These are phyloP conservation scores for Proliferodiscus dingleyae DNA, from an alignment of 2,329 filamentous ascomycete species.

Conservation along the genomic window DNA sequence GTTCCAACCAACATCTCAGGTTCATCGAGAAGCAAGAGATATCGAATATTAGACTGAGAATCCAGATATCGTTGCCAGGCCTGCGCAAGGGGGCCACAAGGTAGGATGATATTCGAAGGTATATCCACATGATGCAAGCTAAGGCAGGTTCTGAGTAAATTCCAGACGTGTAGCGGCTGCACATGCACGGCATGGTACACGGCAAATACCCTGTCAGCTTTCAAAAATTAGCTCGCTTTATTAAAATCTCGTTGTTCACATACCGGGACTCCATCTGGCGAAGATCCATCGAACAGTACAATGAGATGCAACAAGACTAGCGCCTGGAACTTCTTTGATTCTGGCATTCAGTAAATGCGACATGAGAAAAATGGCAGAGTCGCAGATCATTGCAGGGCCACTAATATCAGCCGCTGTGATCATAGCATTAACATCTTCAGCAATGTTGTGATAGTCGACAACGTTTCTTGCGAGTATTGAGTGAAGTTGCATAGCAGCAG, in stretches of 20 bases:
- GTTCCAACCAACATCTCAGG: neutral
- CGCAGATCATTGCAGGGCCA: constrained; percentile 73
- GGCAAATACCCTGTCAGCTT: constrained; percentile 65
- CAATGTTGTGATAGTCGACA: constrained; percentile 62
- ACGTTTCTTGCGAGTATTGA: constrained; percentile 61
- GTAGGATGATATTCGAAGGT: constrained; percentile 5
- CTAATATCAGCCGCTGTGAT: constrained; percentile 74
- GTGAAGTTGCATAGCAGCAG: constrained; percentile 66
- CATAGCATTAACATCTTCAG: constrained; percentile 66
- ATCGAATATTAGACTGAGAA: constrained; percentile 43
- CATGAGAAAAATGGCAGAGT: constrained; percentile 73
- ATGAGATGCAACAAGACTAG: constrained; percentile 61
- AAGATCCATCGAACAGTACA: constrained; percentile 79
- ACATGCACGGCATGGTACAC: constrained; percentile 59
- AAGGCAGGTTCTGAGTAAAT: constrained; percentile 65
- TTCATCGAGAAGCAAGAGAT: constrained; percentile 48
- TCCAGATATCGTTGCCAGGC: constrained; percentile 31
- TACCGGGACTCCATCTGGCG: constrained; percentile 77
- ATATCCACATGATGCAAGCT: constrained; percentile 38
- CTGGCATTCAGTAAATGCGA: constrained; percentile 60
- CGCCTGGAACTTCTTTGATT: constrained; percentile 63
- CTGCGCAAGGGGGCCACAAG: constrained; percentile 28
- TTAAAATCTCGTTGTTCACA: constrained; percentile 26
- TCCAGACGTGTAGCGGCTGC: constrained; percentile 60
- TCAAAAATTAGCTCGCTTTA: constrained; percentile 11